Evolutionary conservation across 2,329 filamentous ascomycete species (phyloP), one percentile per base, ranked within the genome.

Genomic region (Coniochaeta prunicola): DNA sequence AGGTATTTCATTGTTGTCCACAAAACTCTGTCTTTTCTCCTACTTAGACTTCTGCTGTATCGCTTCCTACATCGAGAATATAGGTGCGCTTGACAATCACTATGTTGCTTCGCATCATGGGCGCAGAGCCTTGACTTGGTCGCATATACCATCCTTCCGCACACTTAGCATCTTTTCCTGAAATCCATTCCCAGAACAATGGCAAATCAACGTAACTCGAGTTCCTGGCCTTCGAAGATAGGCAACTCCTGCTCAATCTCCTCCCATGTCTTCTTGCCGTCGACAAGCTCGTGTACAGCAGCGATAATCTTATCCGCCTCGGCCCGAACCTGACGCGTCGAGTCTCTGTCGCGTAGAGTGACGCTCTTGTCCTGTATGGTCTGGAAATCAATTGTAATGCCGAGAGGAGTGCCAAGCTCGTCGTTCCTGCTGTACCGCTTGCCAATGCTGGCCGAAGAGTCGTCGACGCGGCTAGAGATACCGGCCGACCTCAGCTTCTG

Each of bases 381-480:
- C 80, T 97, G 91, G 83, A 97, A 97, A 74, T 97, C 93, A 61
- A 97, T 85, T 0, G 93, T 97, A 73, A 97, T 87, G 70, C 92
- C 93, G 64, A 97, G 87, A 8, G 93, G 91, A 50, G 94, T 97
- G 68, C 93, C 94, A 60, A 97, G 84, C 77, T 97, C 93, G 74
- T 97, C 93, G 72, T 97, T 97, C 68, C 94, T 87, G 71, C 89
- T 87, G 75, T 96, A 97, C 58, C 93, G 89, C 81, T 96, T 96
- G 72, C 93, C 93, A 67, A 97, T 97, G 63, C 87, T 92, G 62
- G 92, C 92, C 30, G 89, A 91, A 15, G 91, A 96, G 73, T 94
- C 90, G 70, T 97, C 94, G 38, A 97, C 84, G 61, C 90, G 88
- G 79, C 85, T 96, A 48, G 91, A 91, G 58, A 97, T 80, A 59